Conservation (phyloP, 495 filamentous ascomycete genomes). For the Penicillium salamii region DNA sequence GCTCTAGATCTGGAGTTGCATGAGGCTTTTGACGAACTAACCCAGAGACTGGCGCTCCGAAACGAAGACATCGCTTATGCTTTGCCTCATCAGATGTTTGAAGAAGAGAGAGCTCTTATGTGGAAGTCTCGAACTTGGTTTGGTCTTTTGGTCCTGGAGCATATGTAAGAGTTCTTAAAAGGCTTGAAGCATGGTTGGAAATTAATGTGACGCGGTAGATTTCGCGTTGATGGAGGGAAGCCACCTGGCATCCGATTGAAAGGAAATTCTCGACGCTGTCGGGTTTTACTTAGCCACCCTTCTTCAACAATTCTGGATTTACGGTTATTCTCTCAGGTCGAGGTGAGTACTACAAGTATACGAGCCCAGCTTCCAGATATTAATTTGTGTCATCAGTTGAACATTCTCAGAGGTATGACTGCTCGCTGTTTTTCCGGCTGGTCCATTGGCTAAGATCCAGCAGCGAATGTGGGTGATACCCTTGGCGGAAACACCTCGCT, state of each 20-base stretch:
- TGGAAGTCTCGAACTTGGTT: constrained; percentile 44
- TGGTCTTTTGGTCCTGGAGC: constrained; percentile 44
- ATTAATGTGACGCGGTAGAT: no score
- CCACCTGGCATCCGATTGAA: constrained; percentile 40
- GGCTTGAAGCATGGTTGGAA: no score
- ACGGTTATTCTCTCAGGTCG: constrained; percentile 50
- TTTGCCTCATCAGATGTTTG: constrained; percentile 13
- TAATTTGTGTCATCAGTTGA: constrained; percentile 25
- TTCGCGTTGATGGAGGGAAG: constrained; percentile 51
- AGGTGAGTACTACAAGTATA: no score
- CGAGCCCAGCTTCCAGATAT: no score
- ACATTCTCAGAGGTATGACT: constrained; percentile 38
- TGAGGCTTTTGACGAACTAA: constrained; percentile 40
- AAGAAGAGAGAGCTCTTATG: constrained; percentile 34
- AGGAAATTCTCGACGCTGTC: constrained; percentile 39
- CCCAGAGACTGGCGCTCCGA: constrained; percentile 26
- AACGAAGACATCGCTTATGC: constrained; percentile 20
- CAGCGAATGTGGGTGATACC: constrained; percentile 36
- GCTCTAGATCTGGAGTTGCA: constrained; percentile 44
- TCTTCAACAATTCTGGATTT: constrained; percentile 44
- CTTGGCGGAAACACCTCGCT: constrained; percentile 18
- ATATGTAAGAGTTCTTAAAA: constrained; percentile 47
- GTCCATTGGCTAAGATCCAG: not conserved
- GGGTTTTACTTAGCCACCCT: constrained; percentile 42
- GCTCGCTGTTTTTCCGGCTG: no score